Percentiles rank a stretch among this genome's conserved stretches.
Conservation (phyloP, 495 filamentous ascomycete genomes). For the Penicillium riverlandense region DNA sequence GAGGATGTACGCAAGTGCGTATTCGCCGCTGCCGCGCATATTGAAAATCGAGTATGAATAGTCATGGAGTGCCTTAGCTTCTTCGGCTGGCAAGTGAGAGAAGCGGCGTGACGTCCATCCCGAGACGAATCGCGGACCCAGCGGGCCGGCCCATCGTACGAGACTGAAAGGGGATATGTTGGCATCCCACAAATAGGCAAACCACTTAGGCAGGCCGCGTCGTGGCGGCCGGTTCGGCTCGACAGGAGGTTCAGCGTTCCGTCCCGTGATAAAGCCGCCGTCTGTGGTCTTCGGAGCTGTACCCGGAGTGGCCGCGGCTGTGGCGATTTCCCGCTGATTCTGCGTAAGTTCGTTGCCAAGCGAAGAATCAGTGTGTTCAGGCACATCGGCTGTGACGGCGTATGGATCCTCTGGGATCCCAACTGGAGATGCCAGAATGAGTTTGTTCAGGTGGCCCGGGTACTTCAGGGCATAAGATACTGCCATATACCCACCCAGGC, state of each 20-base stretch:
- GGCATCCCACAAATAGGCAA: slow-evolving; percentile 90
- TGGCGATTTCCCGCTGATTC: slow-evolving; percentile 54
- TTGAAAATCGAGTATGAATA: slow-evolving; percentile 95
- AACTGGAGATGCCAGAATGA: slow-evolving; percentile 89
- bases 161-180: slow-evolving; percentile 94
- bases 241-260: slow-evolving; percentile 11
- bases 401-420: slow-evolving; percentile 94
- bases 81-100: slow-evolving; percentile 72
- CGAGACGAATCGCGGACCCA: slow-evolving; percentile 86
- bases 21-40: slow-evolving; percentile 88
- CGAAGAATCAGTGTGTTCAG: slow-evolving; percentile 63
- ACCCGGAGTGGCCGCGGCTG: slow-evolving; percentile 18
- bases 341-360: slow-evolving; percentile 67
- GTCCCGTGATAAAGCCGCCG: slow-evolving; percentile 52
- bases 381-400: slow-evolving; percentile 73
- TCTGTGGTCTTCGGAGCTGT: slow-evolving; percentile 39
- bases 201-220: slow-evolving; percentile 70
- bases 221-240: slow-evolving; percentile 37
- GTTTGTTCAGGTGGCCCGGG: slow-evolving; percentile 85
- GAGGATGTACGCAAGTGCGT: slow-evolving; percentile 85
- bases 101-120: slow-evolving; percentile 94
- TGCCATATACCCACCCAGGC: slow-evolving; percentile 87
- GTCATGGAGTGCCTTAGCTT: slow-evolving; percentile 78
- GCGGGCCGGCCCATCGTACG: slow-evolving; percentile 81
- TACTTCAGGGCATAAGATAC: slow-evolving; percentile 95